These are phyloP conservation scores for Nicotiana benthamiana DNA, from an alignment of 257 asterid genomes.

Conservation along the genomic window DNA sequence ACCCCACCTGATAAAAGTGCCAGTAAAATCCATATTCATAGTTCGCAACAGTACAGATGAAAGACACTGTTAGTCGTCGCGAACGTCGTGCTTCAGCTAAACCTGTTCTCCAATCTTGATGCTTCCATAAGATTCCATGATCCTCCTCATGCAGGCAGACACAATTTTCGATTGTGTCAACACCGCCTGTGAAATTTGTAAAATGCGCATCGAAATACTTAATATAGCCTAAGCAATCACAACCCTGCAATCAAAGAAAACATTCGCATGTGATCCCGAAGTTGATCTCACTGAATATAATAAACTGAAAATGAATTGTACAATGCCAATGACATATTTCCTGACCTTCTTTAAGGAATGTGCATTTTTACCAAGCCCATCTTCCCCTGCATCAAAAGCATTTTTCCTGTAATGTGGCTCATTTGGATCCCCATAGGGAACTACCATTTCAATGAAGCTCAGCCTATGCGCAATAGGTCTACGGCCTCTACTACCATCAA, in stretches of 20 bases:
- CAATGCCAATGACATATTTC: not conserved
- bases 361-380: constrained; percentile 26
- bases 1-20: constrained; percentile 27
- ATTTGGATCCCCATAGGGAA: constrained; percentile 34
- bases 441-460: constrained; percentile 38
- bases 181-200: constrained; percentile 24
- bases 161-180: constrained; percentile 27
- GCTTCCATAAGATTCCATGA: constrained; percentile 29
- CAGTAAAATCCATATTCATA: constrained; percentile 27
- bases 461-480: constrained; percentile 27
- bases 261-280: not conserved
- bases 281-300: not conserved
- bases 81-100: constrained; percentile 28
- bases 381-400: constrained; percentile 32
- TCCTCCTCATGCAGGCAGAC: constrained; percentile 31
- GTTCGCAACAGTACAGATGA: constrained; percentile 26
- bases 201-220: constrained; percentile 26
- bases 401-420: constrained; percentile 26
- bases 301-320: not conserved
- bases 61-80: constrained; percentile 23
- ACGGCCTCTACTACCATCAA: constrained; percentile 29
- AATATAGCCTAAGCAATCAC: constrained; percentile 27
- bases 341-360: constrained; percentile 26
- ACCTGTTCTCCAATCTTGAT: constrained; percentile 32
- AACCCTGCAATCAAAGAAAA: constrained; percentile 18